Conservation (phyloP, 257 asterid species). For the Penstemon davidsonii region DNA sequence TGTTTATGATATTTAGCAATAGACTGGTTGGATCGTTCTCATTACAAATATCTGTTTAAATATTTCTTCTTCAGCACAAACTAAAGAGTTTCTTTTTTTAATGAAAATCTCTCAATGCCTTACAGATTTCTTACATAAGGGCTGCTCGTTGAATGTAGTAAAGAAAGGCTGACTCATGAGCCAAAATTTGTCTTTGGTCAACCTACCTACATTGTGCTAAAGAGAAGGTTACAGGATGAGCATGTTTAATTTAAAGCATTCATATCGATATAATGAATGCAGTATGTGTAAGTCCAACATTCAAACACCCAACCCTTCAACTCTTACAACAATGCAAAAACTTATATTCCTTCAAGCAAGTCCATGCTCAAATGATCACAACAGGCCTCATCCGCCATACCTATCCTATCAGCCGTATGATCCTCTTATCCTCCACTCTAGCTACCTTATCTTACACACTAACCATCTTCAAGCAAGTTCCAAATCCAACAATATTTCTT, state of each 20-base stretch:
- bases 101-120: conserved; percentile 9
- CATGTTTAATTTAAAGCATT: conserved; percentile 26
- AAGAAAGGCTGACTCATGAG: conserved; percentile 12
- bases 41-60: neutral
- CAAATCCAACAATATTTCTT: conserved; percentile 61
- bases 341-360: conserved; percentile 45
- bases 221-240: conserved; percentile 29
- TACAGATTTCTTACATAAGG: conserved; percentile 17
- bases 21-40: neutral
- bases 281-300: conserved; percentile 42
- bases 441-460: conserved; percentile 52
- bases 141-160: conserved; percentile 17
- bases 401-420: conserved; percentile 67
- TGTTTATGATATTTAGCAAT: neutral
- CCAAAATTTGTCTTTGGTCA: conserved; percentile 16
- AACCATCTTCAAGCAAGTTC: conserved; percentile 44
- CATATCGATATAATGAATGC: conserved; percentile 42
- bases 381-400: conserved; percentile 66
- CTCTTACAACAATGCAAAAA: conserved; percentile 60
- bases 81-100: neutral
- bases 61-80: neutral
- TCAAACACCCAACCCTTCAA: conserved; percentile 48
- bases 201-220: neutral
- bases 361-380: conserved; percentile 64
- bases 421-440: conserved; percentile 49